These are phyloP conservation scores for Uromyces viciae-fabae DNA, from an alignment of 1,284 basidiomycete species.

Conservation along the genomic window DNA sequence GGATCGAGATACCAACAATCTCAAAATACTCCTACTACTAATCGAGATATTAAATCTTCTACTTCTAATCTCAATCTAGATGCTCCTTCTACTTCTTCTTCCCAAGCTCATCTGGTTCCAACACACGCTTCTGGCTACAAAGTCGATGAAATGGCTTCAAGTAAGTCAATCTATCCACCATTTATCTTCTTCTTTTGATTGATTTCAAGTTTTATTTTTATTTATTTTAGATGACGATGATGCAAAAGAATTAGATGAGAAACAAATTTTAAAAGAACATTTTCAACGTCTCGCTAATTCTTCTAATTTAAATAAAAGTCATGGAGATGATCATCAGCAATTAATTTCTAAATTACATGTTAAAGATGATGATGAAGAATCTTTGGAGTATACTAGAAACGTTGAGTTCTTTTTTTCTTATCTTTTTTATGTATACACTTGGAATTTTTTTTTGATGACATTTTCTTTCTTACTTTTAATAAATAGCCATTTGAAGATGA, in stretches of 20 bases:
- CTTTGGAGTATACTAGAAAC: slow-evolving; percentile 42
- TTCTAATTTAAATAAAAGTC: no score
- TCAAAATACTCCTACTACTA: no score
- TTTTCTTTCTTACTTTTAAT: not conserved
- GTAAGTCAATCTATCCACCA: not conserved
- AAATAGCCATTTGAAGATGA: slow-evolving; percentile 22
- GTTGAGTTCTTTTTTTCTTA: slow-evolving; percentile 4
- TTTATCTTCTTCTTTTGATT: not conserved
- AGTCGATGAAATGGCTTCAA: slow-evolving; percentile 1
- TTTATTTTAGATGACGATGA: no score
- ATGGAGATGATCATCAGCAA: no score
- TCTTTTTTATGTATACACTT: not conserved
- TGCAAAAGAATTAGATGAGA: no score
- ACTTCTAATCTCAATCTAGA: no score
- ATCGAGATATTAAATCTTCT: no score
- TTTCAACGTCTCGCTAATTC: not conserved
- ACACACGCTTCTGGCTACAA: not conserved
- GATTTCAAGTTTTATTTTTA: not conserved
- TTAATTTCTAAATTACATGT: not conserved
- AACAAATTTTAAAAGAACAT: not conserved
- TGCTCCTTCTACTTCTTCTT: not conserved
- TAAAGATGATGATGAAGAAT: slow-evolving; percentile 42
- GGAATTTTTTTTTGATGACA: not conserved
- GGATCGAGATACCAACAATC: no score
- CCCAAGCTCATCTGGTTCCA: no score